Evolutionary conservation across 83 land plant genomes (phyloP).

Genomic region (Picea abies): DNA sequence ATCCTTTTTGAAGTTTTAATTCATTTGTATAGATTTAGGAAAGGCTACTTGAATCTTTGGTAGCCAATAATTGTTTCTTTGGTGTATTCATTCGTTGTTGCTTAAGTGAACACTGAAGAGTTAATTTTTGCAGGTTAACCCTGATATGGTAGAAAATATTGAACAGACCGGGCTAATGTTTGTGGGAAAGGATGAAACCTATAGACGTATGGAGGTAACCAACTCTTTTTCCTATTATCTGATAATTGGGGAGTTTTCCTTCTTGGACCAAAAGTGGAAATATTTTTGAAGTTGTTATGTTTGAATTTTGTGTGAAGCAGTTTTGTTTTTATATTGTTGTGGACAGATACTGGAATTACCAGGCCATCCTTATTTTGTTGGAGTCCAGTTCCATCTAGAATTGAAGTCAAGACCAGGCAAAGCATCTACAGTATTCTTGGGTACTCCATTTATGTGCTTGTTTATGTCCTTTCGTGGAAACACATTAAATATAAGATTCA

Average conservation of each 20-base stretch:
- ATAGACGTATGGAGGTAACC: slow-evolving; percentile 80
- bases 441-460: slow-evolving; percentile 21
- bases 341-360: slow-evolving; percentile 61
- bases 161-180: slow-evolving; percentile 83
- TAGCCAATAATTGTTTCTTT: background rate
- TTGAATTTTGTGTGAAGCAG: background rate
- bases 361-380: slow-evolving; percentile 61
- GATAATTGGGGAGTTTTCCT: background rate
- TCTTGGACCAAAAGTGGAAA: background rate
- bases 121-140: slow-evolving; percentile 73
- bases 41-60: background rate
- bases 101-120: background rate
- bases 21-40: background rate
- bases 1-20: background rate
- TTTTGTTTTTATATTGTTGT: background rate
- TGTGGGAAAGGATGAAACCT: slow-evolving; percentile 88
- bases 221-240: background rate
- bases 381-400: slow-evolving; percentile 78
- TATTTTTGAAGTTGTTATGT: background rate
- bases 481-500: background rate
- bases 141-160: slow-evolving; percentile 64
- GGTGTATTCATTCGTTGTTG: no score
- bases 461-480: background rate
- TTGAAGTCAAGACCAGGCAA: slow-evolving; percentile 78
- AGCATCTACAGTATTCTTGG: slow-evolving; percentile 67